Evolutionary conservation across 2,329 filamentous ascomycete genomes (phyloP).

Genomic region (Hymenoscyphus salicellus): DNA sequence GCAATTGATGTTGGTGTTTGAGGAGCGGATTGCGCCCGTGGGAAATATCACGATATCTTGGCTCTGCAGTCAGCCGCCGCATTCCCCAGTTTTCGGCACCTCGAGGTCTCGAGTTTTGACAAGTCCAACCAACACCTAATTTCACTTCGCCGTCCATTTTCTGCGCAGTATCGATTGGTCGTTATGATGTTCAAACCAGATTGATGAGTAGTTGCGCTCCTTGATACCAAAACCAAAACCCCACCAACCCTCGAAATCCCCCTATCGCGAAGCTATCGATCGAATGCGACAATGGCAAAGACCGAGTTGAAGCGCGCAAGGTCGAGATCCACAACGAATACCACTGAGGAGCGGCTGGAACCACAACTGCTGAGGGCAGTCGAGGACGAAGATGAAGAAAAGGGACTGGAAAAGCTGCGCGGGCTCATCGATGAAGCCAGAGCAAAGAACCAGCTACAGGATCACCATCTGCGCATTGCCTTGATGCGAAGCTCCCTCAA

Average conservation of each 20-base stretch:
- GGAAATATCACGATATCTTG: not conserved
- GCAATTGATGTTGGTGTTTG: not conserved
- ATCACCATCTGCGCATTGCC: conserved; percentile 27
- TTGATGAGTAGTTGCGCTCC: not conserved
- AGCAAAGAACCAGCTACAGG: conserved; percentile 23
- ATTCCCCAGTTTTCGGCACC: not conserved
- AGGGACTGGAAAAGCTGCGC: conserved; percentile 24
- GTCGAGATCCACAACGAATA: conserved; percentile 25
- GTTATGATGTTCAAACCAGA: not conserved
- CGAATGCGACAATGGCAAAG: conserved; percentile 6
- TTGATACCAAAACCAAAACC: not conserved
- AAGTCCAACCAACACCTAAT: not conserved
- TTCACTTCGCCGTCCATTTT: not conserved
- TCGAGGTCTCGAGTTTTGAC: not conserved
- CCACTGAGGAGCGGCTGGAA: conserved; percentile 27
- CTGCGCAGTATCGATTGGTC: not conserved
- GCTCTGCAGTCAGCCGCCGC: not conserved
- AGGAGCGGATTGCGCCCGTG: not conserved
- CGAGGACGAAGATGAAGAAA: conserved; percentile 27
- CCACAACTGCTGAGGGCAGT: conserved; percentile 28
- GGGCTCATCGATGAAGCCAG: conserved; percentile 23
- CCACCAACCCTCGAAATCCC: not conserved
- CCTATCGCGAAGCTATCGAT: not conserved
- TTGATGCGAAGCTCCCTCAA: conserved; percentile 30
- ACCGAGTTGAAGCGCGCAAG: conserved; percentile 9